Conservation (phyloP, 2,329 filamentous ascomycete species). For the Fusarium sp. region DNA sequence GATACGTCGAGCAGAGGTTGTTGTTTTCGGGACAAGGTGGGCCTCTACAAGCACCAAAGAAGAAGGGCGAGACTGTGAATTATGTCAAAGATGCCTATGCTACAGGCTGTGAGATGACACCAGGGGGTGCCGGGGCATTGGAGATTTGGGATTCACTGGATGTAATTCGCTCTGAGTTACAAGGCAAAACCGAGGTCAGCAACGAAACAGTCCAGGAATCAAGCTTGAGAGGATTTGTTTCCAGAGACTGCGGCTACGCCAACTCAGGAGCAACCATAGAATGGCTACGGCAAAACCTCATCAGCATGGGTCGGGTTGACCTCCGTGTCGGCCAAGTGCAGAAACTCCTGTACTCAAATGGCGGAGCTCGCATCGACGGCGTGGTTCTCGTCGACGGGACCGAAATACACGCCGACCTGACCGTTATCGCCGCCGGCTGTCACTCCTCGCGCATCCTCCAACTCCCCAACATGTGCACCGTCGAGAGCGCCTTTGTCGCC, state of each 20-base stretch:
- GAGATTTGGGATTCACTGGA: background rate
- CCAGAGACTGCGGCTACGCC: background rate
- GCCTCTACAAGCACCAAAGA: background rate
- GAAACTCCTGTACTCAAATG: background rate
- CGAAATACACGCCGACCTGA: background rate
- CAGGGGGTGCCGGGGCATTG: background rate
- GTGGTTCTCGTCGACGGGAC: background rate
- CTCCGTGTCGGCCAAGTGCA: background rate
- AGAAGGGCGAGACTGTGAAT: background rate
- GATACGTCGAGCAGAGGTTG: background rate
- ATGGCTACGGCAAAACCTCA: background rate
- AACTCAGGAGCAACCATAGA: background rate
- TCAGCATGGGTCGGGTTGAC: background rate
- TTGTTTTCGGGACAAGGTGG: background rate
- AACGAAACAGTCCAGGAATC: background rate
- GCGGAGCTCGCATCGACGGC: background rate
- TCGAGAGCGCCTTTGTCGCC: background rate
- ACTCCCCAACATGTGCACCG: background rate
- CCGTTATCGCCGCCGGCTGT: background rate
- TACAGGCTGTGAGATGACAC: background rate
- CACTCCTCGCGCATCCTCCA: background rate
- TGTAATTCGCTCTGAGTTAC: background rate
- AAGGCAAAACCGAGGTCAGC: background rate
- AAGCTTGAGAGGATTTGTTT: background rate
- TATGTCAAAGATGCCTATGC: background rate